Evolutionary conservation across 2,329 filamentous ascomycete genomes (phyloP).

Genomic region (Fusarium odoratissimum): DNA sequence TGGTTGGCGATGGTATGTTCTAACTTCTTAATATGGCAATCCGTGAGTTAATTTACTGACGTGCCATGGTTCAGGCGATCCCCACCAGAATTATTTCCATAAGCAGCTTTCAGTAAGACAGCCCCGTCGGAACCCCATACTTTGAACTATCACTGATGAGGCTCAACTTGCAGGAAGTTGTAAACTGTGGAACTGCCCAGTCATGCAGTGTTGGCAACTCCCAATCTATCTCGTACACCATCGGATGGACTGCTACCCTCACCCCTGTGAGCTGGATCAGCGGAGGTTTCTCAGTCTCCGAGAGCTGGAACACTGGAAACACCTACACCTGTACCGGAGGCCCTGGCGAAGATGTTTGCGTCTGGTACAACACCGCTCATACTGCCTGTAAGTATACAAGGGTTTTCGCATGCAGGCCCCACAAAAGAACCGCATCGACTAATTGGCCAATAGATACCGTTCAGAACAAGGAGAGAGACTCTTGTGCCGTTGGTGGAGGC

Average conservation of each 20-base stretch:
- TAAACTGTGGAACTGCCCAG: neutral
- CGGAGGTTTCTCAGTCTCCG: neutral
- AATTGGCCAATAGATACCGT: neutral
- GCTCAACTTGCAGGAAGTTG: neutral
- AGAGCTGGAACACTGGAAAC: neutral
- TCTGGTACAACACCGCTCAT: slow-evolving; percentile 6
- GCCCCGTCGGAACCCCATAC: neutral
- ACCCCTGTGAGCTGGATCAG: neutral
- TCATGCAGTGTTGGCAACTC: neutral
- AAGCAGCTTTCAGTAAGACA: slow-evolving; percentile 1
- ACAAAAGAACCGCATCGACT: neutral
- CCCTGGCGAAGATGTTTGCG: neutral
- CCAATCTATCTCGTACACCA: neutral
- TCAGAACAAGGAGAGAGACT: neutral
- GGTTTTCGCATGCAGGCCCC: neutral
- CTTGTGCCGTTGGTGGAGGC: neutral
- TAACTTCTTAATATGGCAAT: rapidly evolving
- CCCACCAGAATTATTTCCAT: slow-evolving; percentile 8
- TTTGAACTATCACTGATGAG: neutral
- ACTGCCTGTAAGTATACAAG: neutral
- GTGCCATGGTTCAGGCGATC: neutral
- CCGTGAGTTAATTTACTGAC: neutral
- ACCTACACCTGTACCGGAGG: neutral
- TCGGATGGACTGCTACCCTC: neutral
- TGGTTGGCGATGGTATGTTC: neutral